Evolutionary conservation across 352 stramenopile species (phyloP), one percentile per base, ranked within the genome.

Genomic region (Phytophthora macrochlamydospora): DNA sequence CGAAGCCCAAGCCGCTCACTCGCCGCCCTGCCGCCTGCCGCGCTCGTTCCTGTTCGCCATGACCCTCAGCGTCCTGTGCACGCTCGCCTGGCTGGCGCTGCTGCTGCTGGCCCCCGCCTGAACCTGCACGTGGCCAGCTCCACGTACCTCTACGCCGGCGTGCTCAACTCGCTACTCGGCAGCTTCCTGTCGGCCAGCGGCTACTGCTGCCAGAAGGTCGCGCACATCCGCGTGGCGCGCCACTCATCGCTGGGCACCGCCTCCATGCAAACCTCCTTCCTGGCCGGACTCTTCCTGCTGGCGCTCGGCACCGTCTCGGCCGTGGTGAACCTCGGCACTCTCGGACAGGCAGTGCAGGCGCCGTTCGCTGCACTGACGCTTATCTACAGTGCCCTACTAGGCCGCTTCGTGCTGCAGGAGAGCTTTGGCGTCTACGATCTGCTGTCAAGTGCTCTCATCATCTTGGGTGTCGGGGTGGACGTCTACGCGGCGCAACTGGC

Each of bases 151-250:
- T 93, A 91, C 59, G 81, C 81, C 0, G 82, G 85, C 32, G 78
- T 93, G 44, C 56, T 92, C 56, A 93, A 92, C 69, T 91, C 83
- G 44, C 55, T 93, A 45, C 67, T 93, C 11, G 85, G 85, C 24
- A 90, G 81, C 33, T 93, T 92, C 46, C 69, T 93, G 43, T 91
- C 83, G 3, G 85, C 85, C 42, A 92, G 85, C 37, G 85, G 85
- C 59, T 93, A 93, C 51, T 93, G 83, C 67, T 93, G 85, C 54
- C 85, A 93, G 56, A 93, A 93, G 52, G 83, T 75, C 45, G 83
- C 85, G 24, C 85, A 93, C 58, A 74, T 78, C 32, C 79, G 78
- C 51, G 78, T 91, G 49, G 70, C 87, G 44, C 59, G 59, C 46
- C 62, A 81, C 24, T 65, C 79, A n/a, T 58, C 80, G 44, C 69